Base-by-base conservation (phyloP, 2,329 filamentous ascomycete species). In the Phialemonium atrogriseum region DNA sequence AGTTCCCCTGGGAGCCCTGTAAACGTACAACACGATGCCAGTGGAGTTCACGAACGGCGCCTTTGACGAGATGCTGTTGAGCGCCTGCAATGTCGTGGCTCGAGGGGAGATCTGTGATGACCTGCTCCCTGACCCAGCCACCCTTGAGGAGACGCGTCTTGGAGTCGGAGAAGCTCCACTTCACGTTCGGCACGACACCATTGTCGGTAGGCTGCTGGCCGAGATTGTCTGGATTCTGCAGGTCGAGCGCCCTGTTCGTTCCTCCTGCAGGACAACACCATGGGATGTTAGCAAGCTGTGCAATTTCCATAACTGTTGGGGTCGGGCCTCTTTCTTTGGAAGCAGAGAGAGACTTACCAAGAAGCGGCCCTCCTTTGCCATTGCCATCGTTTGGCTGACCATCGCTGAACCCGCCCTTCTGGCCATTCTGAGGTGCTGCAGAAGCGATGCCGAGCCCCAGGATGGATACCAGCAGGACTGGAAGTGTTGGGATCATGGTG, bases 151-250 rank as follows among this genome's bases (percentile, higher is more conserved):
- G 61, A 15, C 64, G 65, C 2, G 73, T 77, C 55, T 73, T 77
- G 15, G 75, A 80, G 50, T 80, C 72, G 1, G 75, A 80, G 54
- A 83, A 82, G 32, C 73, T 71, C 78, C 77, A 73, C 49, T 81
- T 82, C 42, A 81, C 58, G 46, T 82, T 83, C 0, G 73, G 71
- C 1, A 83, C 77, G 9, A 68, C 57, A 11, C 78, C 79, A 28
- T 62, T 65, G 47, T 83, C 78, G 2, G 77, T 81, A 11, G 63
- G 58, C 43, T 80, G 69, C 27, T 63, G 62, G 10, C 73, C 75
- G 1, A 83, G 64, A 44, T 77, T 76, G 39, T 75, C 70, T 0
- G 77, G 77, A 43, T 81, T 80, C 39, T 75, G 64, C 3, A 73
- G 51, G 43, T 82, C 78, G 15, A 80, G 52, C 30, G 64, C 56